Evolutionary conservation across 208 protist species (phyloP).

Genomic region (Trypanosoma mega): DNA sequence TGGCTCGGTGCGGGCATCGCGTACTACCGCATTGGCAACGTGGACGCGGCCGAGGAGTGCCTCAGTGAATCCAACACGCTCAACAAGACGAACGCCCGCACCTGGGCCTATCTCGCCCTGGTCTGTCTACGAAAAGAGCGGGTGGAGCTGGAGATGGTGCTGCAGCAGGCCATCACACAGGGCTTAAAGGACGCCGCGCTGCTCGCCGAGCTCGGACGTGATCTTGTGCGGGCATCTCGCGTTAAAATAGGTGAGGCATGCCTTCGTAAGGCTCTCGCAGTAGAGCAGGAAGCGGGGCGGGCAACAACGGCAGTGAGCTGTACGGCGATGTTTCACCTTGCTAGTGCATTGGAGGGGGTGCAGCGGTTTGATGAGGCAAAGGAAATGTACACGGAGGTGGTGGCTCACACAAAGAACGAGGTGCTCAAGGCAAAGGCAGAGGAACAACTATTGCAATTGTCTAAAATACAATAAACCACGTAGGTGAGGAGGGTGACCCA

Average conservation of each 20-base stretch:
- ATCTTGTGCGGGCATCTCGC: slow-evolving; percentile 46
- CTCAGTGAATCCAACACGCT: slow-evolving; percentile 87
- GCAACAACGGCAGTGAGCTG: slow-evolving; percentile 17
- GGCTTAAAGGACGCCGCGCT: slow-evolving; percentile 62
- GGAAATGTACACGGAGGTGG: slow-evolving; percentile 46
- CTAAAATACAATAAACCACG: background rate
- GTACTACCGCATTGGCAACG: slow-evolving; percentile 75
- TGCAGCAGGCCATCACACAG: slow-evolving; percentile 62
- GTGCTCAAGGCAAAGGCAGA: slow-evolving; percentile 69
- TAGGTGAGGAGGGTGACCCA: too few species aligned
- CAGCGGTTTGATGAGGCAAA: slow-evolving; percentile 50
- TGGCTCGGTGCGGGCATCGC: slow-evolving; percentile 88
- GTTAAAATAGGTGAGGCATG: slow-evolving; percentile 45
- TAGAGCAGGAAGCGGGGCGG: slow-evolving; percentile 23
- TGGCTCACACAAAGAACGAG: slow-evolving; percentile 35
- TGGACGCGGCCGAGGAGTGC: slow-evolving; percentile 74
- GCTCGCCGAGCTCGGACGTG: slow-evolving; percentile 71
- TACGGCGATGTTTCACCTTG: slow-evolving; percentile 62
- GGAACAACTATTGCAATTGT: slow-evolving; percentile 57
- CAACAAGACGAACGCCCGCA: slow-evolving; percentile 82
- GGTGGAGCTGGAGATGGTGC: slow-evolving; percentile 55
- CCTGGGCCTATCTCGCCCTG: slow-evolving; percentile 86
- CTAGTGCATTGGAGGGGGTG: slow-evolving; percentile 46
- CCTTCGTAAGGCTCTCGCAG: slow-evolving; percentile 50
- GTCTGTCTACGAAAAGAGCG: slow-evolving; percentile 41